Evolutionary conservation across 805 yeast genomes (phyloP), one percentile per base, ranked within the genome.

Genomic region (Ogataea paradorogensis): DNA sequence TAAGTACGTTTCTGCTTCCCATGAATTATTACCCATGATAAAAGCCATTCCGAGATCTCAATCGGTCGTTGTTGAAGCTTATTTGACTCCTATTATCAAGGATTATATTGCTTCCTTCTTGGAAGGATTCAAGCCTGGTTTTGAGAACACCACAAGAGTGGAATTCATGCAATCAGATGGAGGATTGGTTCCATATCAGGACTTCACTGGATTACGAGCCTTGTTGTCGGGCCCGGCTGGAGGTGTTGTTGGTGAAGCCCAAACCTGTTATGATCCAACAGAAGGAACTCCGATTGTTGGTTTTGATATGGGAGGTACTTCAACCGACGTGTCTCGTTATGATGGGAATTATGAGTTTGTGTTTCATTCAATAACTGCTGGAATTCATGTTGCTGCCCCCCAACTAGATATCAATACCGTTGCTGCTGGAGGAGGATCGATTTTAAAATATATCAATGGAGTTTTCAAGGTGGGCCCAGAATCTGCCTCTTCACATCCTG

Each of bases 301-400:
- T 2, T 66, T 62, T 35, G 67, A 62, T 51, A 62, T 62, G 67
- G 67, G 67, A 31, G 67, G 67, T 30, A 62, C 67, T 21, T 59
- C 65, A 3, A 61, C 67, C n/a, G 67, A 62, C 46, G 54, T 45
- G 1, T 76, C 84, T 13, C 67, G 91, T 40, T 84, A 66, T 28
- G 73, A 69, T 38, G 89, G 89, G 2, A 66, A 71, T 20, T 69
- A 74, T 25, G 87, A 82, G 46, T 86, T 80, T 55, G 80, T 82
- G 9, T 82, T 84, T 53, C 90, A 84, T 56, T 80, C 86, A 4
- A 71, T 52, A 26, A 63, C 63, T 33, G 70, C 71, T 25, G 72
- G 71, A 25, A 59, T 67, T 40, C 62, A 63, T 22, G 56, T 65
- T 27, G 64, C 65, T n/a, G 62, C 68, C 28, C 69, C 70, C 9